Evolutionary conservation across 495 filamentous ascomycete genomes (phyloP).

Genomic region (Neurospora sp.): DNA sequence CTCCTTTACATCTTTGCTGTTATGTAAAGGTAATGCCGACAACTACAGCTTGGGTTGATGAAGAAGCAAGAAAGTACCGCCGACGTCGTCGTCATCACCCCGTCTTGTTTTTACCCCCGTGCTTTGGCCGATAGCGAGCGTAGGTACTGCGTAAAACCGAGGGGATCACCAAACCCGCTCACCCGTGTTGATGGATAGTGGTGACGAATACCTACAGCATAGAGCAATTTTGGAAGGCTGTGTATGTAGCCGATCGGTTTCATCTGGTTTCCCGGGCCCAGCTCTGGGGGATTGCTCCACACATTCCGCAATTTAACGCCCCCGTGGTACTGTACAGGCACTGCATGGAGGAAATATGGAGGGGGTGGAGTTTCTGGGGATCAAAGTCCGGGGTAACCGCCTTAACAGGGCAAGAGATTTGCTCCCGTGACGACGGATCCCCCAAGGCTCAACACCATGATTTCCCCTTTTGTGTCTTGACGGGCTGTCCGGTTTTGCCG

Average conservation of each 20-base stretch:
- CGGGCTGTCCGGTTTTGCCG: background rate
- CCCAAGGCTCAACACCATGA: background rate
- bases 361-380: background rate
- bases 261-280: background rate
- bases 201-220: background rate
- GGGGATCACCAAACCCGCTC: background rate
- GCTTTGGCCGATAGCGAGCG: background rate
- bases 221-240: background rate
- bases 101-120: background rate
- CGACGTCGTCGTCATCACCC: background rate
- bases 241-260: background rate
- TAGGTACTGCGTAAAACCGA: background rate
- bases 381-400: background rate
- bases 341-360: background rate
- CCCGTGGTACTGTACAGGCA: background rate
- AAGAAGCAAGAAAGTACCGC: background rate
- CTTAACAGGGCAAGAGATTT: background rate
- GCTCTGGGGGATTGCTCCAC: background rate
- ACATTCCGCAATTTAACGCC: background rate
- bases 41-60: background rate
- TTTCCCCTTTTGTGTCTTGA: background rate
- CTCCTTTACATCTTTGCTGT: background rate
- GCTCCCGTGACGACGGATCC: background rate
- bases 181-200: background rate
- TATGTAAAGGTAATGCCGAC: background rate